Percentiles rank a stretch among this genome's conserved stretches.
Conservation (phyloP, 805 yeast genomes). For the Sungouiella blattae region DNA sequence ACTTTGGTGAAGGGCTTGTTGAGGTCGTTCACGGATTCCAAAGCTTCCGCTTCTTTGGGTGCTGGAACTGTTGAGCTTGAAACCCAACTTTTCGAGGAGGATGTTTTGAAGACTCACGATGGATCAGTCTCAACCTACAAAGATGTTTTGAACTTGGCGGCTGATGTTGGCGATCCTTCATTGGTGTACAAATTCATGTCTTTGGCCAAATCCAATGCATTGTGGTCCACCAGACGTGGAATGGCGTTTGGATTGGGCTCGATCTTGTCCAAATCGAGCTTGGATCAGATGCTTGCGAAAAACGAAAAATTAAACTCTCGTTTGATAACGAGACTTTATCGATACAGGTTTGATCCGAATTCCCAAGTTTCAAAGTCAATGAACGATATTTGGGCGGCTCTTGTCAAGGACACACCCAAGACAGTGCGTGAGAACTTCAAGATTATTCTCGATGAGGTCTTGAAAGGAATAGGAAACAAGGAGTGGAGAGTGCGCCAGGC, state of each 20-base stretch:
- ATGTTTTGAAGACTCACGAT: slow-evolving; percentile 72
- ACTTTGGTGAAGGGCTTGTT: slow-evolving; percentile 69
- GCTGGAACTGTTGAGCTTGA: slow-evolving; percentile 74
- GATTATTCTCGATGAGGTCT: slow-evolving; percentile 59
- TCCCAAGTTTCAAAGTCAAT: slow-evolving; percentile 71
- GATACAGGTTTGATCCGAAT: slow-evolving; percentile 85
- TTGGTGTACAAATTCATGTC: slow-evolving; percentile 94
- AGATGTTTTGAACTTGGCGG: slow-evolving; percentile 82
- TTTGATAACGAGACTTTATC: slow-evolving; percentile 75
- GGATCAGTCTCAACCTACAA: slow-evolving; percentile 88
- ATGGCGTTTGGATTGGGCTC: slow-evolving; percentile 91
- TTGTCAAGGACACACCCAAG: slow-evolving; percentile 57
- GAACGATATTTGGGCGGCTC: slow-evolving; percentile 82
- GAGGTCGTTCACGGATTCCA: slow-evolving; percentile 72
- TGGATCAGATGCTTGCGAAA: slow-evolving; percentile 56
- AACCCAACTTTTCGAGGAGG: slow-evolving; percentile 82
- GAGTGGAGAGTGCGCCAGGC: slow-evolving; percentile 97
- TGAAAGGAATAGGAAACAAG: slow-evolving; percentile 66
- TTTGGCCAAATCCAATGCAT: slow-evolving; percentile 76
- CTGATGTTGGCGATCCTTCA: slow-evolving; percentile 94
- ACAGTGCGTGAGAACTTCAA: slow-evolving; percentile 54
- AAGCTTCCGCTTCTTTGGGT: slow-evolving; percentile 40
- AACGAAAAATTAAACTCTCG: slow-evolving; percentile 53
- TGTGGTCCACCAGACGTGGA: slow-evolving; percentile 93
- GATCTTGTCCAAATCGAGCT: slow-evolving; percentile 71